Percentiles rank a stretch among this genome's conserved stretches.
Conservation (phyloP, 805 yeast genomes). For the Zygotorulaspora danielsina region DNA sequence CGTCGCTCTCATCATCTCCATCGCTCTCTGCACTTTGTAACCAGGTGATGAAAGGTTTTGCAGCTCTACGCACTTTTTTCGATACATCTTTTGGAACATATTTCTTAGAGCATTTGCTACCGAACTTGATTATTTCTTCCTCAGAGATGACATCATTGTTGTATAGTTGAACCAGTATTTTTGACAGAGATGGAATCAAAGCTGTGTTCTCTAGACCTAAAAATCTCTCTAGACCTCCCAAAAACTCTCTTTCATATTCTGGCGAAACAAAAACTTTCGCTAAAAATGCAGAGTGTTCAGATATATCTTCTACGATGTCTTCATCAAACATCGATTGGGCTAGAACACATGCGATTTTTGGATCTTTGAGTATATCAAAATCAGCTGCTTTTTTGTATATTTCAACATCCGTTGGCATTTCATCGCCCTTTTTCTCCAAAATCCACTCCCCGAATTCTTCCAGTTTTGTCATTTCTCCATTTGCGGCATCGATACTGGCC, state of each 20-base stretch:
- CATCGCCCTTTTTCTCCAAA: conserved; percentile 44
- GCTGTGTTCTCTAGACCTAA: conserved; percentile 76
- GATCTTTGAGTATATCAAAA: conserved; percentile 63
- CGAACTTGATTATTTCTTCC: conserved; percentile 78
- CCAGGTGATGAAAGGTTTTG: conserved; percentile 94
- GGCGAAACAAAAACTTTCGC: conserved; percentile 59
- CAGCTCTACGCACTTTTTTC: conserved; percentile 92
- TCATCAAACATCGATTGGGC: conserved; percentile 87
- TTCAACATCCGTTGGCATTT: conserved; percentile 78
- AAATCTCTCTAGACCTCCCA: conserved; percentile 95
- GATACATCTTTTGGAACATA: conserved; percentile 88
- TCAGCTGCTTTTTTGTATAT: conserved; percentile 86
- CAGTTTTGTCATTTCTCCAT: conserved; percentile 46
- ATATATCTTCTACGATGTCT: conserved; percentile 66
- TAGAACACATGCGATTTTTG: conserved; percentile 81
- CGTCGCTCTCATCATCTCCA: conserved; percentile 48
- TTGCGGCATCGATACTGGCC: conserved; percentile 45
- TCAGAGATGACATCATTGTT: conserved; percentile 81
- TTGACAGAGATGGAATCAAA: conserved; percentile 69
- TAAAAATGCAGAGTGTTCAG: conserved; percentile 76
- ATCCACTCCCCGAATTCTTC: conserved; percentile 91
- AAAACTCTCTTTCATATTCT: conserved; percentile 78
- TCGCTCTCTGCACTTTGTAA: conserved; percentile 89
- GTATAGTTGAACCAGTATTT: conserved; percentile 74
- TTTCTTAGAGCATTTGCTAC: conserved; percentile 83